Base-by-base conservation (phyloP, 2,329 filamentous ascomycete genomes). In the Macroventuria anomochaeta region DNA sequence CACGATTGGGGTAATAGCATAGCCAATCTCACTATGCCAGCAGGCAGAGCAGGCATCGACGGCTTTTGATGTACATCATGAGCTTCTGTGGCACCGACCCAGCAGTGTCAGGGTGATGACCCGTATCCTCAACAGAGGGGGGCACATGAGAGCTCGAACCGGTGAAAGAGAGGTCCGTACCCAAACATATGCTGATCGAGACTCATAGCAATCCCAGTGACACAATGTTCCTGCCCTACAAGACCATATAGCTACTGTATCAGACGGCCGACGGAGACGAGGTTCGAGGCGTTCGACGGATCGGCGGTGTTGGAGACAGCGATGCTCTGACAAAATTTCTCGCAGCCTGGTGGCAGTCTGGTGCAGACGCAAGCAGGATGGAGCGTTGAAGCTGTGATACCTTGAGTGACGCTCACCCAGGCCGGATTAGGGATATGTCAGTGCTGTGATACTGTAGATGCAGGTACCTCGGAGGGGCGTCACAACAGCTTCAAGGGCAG, bases 181-280 rank as follows among this genome's bases (percentile, higher is more conserved):
- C 73, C 74, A 74, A 75, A 70, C 64, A 71, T 72, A 36, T 73
- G 68, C 58, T 74, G 72, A 67, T 74, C 73, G 69, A 74, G 59
- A 72, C 68, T 75, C 74, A 76, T 76, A 73, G 68, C 73, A 72
- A 64, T 61, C 59, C 62, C 56, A 56, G 58, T 71, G 59, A 63
- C 59, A 68, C 62, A 57, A 53, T 59, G 49, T 61, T 51, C 55
- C 57, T 57, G 46, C 53, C 62, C 57, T 63, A 58, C 57, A 33
- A 64, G 61, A 67, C 58, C 71, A 74, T 73, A 52, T 68, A 71
- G 65, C 56, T 58, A 44, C 53, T 33, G 53, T 63, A 58, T 63
- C 36, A 46, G 55, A 60, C 52, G 63, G 40, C 29, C 55, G 61
- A 46, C 34, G 60, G 51, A 47, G 59, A 50, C 37, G 38, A 43